Conservation (phyloP, 306 rosid genomes). For the Lathyrus tuberosus region DNA sequence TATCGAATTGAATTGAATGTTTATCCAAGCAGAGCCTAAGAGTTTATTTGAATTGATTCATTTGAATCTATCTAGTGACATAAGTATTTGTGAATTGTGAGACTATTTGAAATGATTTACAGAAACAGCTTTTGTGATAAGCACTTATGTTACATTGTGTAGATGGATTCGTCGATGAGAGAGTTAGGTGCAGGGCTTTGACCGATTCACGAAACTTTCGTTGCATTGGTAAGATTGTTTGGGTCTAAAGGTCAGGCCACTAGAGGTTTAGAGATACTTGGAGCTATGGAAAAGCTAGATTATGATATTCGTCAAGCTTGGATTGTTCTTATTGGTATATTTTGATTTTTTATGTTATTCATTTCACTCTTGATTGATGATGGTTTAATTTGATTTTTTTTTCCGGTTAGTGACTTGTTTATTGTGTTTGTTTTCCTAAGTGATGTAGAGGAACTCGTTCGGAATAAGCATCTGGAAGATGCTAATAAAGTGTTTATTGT, state of each 20-base stretch:
- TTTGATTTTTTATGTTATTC: not conserved
- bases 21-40: not conserved
- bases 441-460: constrained; percentile 75
- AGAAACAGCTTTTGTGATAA: not conserved
- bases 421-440: constrained; percentile 3
- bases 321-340: constrained; percentile 71
- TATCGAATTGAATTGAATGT: not conserved
- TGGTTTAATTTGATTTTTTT: constrained; percentile 4
- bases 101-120: not conserved
- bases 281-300: constrained; percentile 79
- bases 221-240: too few species aligned
- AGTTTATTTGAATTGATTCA: not conserved
- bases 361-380: not conserved
- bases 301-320: constrained; percentile 90
- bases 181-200: too few species aligned
- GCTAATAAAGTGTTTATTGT: constrained; percentile 87
- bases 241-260: constrained; percentile 67
- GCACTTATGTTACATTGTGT: too few species aligned
- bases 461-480: constrained; percentile 67
- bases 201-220: too few species aligned
- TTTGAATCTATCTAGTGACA: not conserved
- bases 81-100: not conserved
- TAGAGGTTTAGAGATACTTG: constrained; percentile 76
- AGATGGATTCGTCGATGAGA: too few species aligned
- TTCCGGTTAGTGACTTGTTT: not conserved